Evolutionary conservation across 345 rosid genomes (phyloP), one percentile per base, ranked within the genome.

Genomic region (Rhodamnia rubescens): DNA sequence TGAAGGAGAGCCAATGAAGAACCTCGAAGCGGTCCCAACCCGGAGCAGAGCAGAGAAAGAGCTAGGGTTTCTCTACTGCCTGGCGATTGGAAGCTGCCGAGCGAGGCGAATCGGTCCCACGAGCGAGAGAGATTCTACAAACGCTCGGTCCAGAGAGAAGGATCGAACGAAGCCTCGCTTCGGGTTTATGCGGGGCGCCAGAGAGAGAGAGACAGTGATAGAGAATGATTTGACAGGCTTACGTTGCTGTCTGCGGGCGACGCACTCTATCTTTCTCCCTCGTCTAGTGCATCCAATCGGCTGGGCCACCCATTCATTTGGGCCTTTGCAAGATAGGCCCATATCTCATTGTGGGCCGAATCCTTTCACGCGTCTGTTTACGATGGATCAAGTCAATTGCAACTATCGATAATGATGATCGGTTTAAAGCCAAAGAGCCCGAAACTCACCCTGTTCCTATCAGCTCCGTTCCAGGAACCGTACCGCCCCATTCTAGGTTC

Each of bases 91-190:
- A 36, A 69, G 80, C 80, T 44, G 80, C 80, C 47, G 80, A 1
- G 47, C 7, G 80, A 36, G 4, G 75, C 42, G 80, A 57, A 57
- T 26, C 29, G 27, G 80, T 36, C 47, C 80, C 80, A 5, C 47
- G 58, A 82, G 92, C 40, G 40, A 58, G 88, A 91, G 59, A 81
- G 84, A 89, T 90, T 87, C 85, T 84, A 83, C 87, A n/a, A 36
- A 18, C 7, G 80, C 26, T 36, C 78, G 47, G 47, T 36, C 4
- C 80, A 18, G 1, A 1, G 47, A 4, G 80, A 69, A 36, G 47
- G 22, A 69, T 5, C 2, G 2, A 32, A 69, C 24, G 80, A 69
- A 5, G 47, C 47, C 36, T 69, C 80, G 26, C 47, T 69, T 69
- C 9, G 80, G 80, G 26, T 18, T 69, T 36, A 32, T 1, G 80